Conservation (phyloP, 1,139 yeast genomes). For the Nadsonia starkeyi-henricii region DNA sequence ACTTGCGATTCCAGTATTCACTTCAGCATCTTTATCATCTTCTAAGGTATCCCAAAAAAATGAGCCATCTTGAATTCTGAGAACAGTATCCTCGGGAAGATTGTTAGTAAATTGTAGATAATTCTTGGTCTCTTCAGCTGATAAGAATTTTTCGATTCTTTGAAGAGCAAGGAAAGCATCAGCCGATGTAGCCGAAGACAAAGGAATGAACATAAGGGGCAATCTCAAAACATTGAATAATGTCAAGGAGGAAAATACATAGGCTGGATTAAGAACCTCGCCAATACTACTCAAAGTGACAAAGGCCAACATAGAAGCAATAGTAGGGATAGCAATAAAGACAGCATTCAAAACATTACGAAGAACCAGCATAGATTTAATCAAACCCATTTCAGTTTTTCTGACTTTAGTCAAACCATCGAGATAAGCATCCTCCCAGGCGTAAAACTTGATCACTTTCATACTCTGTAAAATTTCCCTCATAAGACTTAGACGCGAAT, state of each 20-base stretch:
- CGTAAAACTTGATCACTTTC: slow-evolving; percentile 56
- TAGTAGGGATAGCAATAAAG: slow-evolving; percentile 47
- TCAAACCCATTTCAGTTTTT: slow-evolving; percentile 27
- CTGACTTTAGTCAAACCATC: slow-evolving; percentile 35
- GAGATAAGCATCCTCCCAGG: slow-evolving; percentile 57
- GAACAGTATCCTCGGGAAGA: slow-evolving; percentile 19
- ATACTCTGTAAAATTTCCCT: slow-evolving; percentile 52
- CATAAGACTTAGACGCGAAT: slow-evolving; percentile 43
- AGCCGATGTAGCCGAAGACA: slow-evolving; percentile 43
- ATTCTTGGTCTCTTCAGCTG: slow-evolving; percentile 26
- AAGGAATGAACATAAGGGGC: slow-evolving; percentile 62
- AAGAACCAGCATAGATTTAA: slow-evolving; percentile 25
- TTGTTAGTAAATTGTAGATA: slow-evolving; percentile 23
- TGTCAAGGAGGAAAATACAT: slow-evolving; percentile 68
- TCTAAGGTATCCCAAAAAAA: slow-evolving; percentile 56
- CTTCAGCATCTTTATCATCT: slow-evolving; percentile 7
- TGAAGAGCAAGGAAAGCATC: slow-evolving; percentile 56
- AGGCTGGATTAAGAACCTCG: slow-evolving; percentile 43
- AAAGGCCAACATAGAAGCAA: slow-evolving; percentile 64
- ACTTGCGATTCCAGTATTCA: slow-evolving; percentile 1
- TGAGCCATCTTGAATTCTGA: slow-evolving; percentile 37
- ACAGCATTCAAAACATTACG: slow-evolving; percentile 42
- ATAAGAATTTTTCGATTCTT: slow-evolving; percentile 44
- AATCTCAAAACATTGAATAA: slow-evolving; percentile 55
- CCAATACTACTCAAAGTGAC: slow-evolving; percentile 54